Percentiles rank a stretch among this genome's conserved stretches.
Evolutionary conservation across 2,329 filamentous ascomycete species (phyloP).

Genomic region (Leptographium flavum): DNA sequence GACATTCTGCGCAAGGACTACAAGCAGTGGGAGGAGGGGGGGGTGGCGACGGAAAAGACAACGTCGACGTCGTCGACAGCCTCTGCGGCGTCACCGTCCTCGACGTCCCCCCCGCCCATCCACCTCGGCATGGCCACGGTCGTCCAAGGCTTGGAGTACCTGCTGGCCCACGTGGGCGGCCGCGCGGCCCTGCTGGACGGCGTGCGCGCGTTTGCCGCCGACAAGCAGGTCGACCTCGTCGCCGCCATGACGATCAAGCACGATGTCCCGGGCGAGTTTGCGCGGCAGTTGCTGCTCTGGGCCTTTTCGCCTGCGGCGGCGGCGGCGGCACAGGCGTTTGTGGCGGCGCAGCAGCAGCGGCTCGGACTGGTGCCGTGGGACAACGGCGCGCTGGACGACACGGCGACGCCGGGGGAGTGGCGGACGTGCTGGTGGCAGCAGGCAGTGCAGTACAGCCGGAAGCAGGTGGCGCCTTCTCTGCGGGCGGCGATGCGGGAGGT

Average conservation of each 20-base stretch:
- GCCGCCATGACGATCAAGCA: constrained; percentile 55
- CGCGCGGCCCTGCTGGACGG: constrained; percentile 30
- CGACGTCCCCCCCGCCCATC: too few relatives aligned
- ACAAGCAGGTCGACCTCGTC: constrained; percentile 45
- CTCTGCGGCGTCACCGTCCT: too few relatives aligned
- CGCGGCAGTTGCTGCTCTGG: constrained; percentile 55
- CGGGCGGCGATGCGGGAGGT: constrained; percentile 32
- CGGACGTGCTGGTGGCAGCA: constrained; percentile 54
- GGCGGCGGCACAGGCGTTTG: constrained; percentile 40
- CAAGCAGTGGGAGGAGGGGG: constrained; percentile 52
- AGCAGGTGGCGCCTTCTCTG: constrained; percentile 55
- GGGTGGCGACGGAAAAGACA: too few relatives aligned
- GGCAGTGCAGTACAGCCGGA: constrained; percentile 45
- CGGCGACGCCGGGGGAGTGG: constrained; percentile 23
- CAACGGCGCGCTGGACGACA: constrained; percentile 30
- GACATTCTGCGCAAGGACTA: constrained; percentile 73
- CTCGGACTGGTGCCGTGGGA: constrained; percentile 44
- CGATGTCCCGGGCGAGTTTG: constrained; percentile 36
- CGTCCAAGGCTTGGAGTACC: constrained; percentile 21
- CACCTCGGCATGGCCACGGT: constrained; percentile 23
- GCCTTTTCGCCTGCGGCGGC: constrained; percentile 35
- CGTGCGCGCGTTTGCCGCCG: constrained; percentile 37
- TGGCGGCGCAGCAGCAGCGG: constrained; percentile 24
- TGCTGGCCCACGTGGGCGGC: constrained; percentile 38
- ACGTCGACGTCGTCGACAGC: constrained; percentile 22